Evolutionary conservation across 169 alveolate genomes (phyloP).

Genomic region (Plasmodium berghei): DNA sequence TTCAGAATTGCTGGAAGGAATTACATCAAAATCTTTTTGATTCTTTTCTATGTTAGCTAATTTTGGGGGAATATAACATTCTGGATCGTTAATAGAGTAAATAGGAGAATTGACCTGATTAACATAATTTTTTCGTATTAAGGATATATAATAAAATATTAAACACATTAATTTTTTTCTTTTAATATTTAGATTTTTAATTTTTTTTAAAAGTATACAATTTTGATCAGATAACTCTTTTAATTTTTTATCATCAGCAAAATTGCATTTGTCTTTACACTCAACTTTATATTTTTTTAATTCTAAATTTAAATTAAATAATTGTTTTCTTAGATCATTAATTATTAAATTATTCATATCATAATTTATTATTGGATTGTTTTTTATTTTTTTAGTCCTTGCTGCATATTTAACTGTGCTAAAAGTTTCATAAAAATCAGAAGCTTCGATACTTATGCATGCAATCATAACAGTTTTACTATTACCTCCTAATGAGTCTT

Average conservation of each 20-base stretch:
- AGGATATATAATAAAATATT: constrained; percentile 33
- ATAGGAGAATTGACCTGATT: background rate
- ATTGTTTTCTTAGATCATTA: constrained; percentile 47
- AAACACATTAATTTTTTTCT: constrained; percentile 46
- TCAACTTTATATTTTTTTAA: constrained; percentile 60
- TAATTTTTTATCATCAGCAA: constrained; percentile 8
- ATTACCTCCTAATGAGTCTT: constrained; percentile 93
- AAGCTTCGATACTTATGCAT: constrained; percentile 90
- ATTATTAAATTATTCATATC: constrained; percentile 78
- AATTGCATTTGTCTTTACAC: constrained; percentile 14
- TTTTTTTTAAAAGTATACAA: constrained; percentile 21
- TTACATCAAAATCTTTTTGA: too few relatives aligned
- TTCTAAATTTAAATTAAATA: constrained; percentile 27
- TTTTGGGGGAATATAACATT: too few relatives aligned
- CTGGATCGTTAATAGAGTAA: too few relatives aligned
- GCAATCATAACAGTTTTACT: constrained; percentile 93
- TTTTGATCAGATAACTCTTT: constrained; percentile 38
- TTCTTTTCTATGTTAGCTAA: too few relatives aligned
- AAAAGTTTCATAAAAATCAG: constrained; percentile 89
- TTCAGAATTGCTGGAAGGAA: too few relatives aligned
- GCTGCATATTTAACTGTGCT: constrained; percentile 91
- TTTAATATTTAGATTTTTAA: constrained; percentile 23
- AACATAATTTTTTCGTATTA: constrained; percentile 3
- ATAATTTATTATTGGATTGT: constrained; percentile 90
- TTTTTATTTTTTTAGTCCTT: constrained; percentile 91